Base-by-base conservation (phyloP, 495 filamentous ascomycete species). In the Podospora fimiseda region DNA sequence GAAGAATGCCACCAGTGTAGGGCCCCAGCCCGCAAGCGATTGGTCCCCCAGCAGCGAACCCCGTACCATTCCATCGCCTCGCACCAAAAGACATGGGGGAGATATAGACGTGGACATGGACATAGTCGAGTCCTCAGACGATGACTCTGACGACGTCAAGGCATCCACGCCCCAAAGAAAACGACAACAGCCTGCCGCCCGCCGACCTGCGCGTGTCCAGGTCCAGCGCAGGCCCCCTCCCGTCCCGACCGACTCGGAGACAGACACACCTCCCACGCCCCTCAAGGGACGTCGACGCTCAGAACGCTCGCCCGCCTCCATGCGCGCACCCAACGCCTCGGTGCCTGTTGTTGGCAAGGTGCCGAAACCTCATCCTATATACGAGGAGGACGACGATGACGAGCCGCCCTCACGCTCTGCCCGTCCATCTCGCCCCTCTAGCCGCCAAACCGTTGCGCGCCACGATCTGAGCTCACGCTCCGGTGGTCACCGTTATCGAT, bases 51-150 rank as follows among this genome's bases (percentile, higher is more conserved):
- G 42, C 55, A 48, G 61, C 59, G 63, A 61, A 51, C 60, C 60
- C 53, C 58, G 51, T 46, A 60, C 65, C 56, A 65, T 64, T 66
- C 69, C 69, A 61, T 59, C 71, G 71, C 73, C 71, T 69, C 71
- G 61, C 50, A 40, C 33, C 51, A 58, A 47, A 54, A 57, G 59
- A 43, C 60, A 61, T 60, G 63, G 61, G 27, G 6, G 11, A 69
- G 57, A 63, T 70, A 67, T 61, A 63, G 62, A 55, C 48, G 44
- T 40, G 15, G 56, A 59, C 48, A 52, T 30, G 22, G 56, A 59
- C 51, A 42, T 59, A n/a, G 47, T 51, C 39, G 47, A 67, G 56
- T 54, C 63, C 49, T 50, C 42, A 16, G 21, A 38, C 21, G 53
- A 52, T 50, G 37, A 50, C 38, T 27, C 53, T 49, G 54, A 52